Percentiles rank a stretch among this genome's conserved stretches.
These are phyloP conservation scores for Annulohypoxylon maeteangense DNA, from an alignment of 495 filamentous ascomycete species.

Conservation along the genomic window DNA sequence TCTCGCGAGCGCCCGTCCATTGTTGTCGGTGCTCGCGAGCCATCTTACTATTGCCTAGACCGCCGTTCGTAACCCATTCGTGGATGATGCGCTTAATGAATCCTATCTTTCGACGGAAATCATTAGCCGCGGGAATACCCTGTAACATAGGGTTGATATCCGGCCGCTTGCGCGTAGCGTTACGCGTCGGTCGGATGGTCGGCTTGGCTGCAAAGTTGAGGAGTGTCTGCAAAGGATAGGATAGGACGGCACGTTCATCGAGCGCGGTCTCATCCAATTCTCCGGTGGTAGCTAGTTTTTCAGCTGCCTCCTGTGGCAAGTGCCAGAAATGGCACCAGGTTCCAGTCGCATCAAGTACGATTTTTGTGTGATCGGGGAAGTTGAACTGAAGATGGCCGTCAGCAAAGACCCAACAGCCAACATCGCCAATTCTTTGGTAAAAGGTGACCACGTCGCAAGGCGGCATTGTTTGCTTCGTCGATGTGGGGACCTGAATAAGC, in stretches of 20 bases:
- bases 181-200: constrained; percentile 57
- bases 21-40: constrained; percentile 62
- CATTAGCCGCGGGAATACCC: constrained; percentile 76
- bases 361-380: constrained; percentile 97
- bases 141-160: constrained; percentile 68
- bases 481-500: constrained; percentile 62
- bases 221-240: constrained; percentile 68
- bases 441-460: constrained; percentile 79
- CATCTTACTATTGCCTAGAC: constrained; percentile 70
- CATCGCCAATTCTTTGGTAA: constrained; percentile 87
- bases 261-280: constrained; percentile 74
- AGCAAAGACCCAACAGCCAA: constrained; percentile 88
- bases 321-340: constrained; percentile 87
- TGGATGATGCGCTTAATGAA: constrained; percentile 77
- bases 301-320: constrained; percentile 74
- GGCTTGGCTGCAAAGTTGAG: constrained; percentile 63
- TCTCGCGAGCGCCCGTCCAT: constrained; percentile 76
- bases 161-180: constrained; percentile 55
- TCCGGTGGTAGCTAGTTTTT: constrained; percentile 68
- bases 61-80: constrained; percentile 77
- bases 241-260: constrained; percentile 67
- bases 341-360: constrained; percentile 79
- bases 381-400: constrained; percentile 93
- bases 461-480: constrained; percentile 51
- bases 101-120: constrained; percentile 79